Base-by-base conservation (phyloP, 768 basidiomycete species). In the Pulveroboletus sp. region DNA sequence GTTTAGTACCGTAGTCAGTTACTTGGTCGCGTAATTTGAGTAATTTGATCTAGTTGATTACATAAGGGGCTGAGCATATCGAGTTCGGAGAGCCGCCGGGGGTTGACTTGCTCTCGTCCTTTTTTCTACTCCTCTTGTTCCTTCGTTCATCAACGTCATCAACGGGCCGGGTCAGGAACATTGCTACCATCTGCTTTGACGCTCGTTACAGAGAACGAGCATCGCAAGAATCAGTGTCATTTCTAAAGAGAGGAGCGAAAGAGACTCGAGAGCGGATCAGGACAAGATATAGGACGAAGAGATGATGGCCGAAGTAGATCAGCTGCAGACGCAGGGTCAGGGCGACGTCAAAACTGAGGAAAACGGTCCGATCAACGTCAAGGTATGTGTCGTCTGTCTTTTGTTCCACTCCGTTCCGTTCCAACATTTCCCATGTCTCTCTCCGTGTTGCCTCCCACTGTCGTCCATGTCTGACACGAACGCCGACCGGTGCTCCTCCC, bases 361-460 rank as follows among this genome's bases (percentile, higher is more conserved):
- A 8, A 80, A 81, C 57, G 71, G 77, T 12, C 78, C 87, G 31
- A 89, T 90, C 64, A 89, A 88, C 62, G 81, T 90, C 68, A 89
- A 86, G 79, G 88, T 87, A 53, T 43, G 21, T 21, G 21, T 21
- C 21, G 21, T 21, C 21, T 21, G 76, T 35, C 15, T 8, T n/a
- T 12, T 6, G 8, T 35, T 11, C 32, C 32, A 12, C 11, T 31
- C 30, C 30, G 9, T 32, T 12, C 31, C 31, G 12, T 32, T 17
- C 7, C n/a, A 18, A 30, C 1, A 32, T 10, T 10, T 4, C 31
- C 31, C 11, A 18, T 11, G 3, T 21, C 18, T 18, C 10, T 10
- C 10, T 10, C 32, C 17, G 11, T 18, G 37, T 21, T 18, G 18
- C 6, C 37, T 21, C 37, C 21, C 18, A 10, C 17, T 3, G 9